Base-by-base conservation (phyloP, 2,329 filamentous ascomycete species). In the Aureobasidium leucospermi region DNA sequence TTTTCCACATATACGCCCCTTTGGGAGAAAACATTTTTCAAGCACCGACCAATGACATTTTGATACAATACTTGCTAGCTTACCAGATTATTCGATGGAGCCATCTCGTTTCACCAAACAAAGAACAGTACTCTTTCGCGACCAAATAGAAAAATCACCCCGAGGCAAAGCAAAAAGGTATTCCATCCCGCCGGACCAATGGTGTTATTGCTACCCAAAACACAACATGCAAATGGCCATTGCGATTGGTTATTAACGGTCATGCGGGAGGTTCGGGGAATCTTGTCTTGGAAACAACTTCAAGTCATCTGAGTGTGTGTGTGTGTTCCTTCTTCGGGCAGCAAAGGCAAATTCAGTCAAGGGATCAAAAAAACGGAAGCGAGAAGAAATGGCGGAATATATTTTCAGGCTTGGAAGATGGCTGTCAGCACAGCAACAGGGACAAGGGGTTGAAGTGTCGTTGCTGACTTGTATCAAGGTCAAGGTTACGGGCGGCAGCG, bases 401-500 rank as follows among this genome's bases (percentile, higher is more conserved):
- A 31, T 16, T 8, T 3, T 13, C 8, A 55, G n/a, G 39, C 5
- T 23, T 4, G 29, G 29, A 29, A 28, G 10, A 34, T 45, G 2
- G n/a, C 15, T 45, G 42, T 43, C 39, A 23, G 39, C 51, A 55
- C 34, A 45, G 0, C 7, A 13, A 47, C 42, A 38, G 16, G 43
- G 9, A 46, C n/a, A 23, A 36, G 41, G 42, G 36, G 31, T 39
- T n/a, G 36, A 56, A 8, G 31, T 5, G 42, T 23, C 6, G n/a
- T 41, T 46, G 42, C 52, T 19, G 39, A 29, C 11, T 36, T 15
- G 38, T 13, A 8, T 23, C 6, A 8, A 2, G 38, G 4, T 42
- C 45, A 58, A 58, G 43, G 55, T 58, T 58, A 31, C 45, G 43
- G 55, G 52, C 52, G 38, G 51, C 23, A 45, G 34, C 51, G 51